Percentiles rank a stretch among this genome's conserved stretches.
Conservation (phyloP, 257 asterid genomes). For the Nicotiana obtusifolia region DNA sequence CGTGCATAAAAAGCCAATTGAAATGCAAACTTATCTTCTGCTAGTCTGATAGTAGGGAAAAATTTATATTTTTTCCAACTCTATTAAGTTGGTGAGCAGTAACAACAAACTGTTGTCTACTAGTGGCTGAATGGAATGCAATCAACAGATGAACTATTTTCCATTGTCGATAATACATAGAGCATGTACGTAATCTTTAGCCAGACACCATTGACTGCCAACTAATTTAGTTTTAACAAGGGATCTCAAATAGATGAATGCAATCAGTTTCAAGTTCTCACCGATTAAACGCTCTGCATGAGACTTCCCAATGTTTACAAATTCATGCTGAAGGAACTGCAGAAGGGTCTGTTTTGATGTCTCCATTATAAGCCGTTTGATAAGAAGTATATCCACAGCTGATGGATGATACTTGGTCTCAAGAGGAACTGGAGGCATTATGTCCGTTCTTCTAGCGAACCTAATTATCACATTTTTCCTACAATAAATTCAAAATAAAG, state of each 20-base stretch:
- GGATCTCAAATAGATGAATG: not conserved
- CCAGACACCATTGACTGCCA: not conserved
- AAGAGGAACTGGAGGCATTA: slow-evolving; percentile 89
- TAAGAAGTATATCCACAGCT: slow-evolving; percentile 87
- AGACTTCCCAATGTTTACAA: slow-evolving; percentile 76
- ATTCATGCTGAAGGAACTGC: slow-evolving; percentile 90
- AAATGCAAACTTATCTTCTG: not conserved
- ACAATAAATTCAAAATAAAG: slow-evolving; percentile 14
- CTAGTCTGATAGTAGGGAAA: not conserved
- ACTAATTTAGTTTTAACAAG: not conserved
- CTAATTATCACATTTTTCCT: slow-evolving; percentile 65
- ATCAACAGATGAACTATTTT: not conserved
- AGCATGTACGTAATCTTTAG: not conserved
- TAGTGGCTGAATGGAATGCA: not conserved
- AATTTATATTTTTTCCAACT: not conserved
- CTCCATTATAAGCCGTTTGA: slow-evolving; percentile 79
- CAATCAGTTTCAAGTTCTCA: slow-evolving; percentile 21
- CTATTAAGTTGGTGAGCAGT: not conserved
- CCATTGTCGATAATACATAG: not conserved
- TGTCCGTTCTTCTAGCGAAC: slow-evolving; percentile 78
- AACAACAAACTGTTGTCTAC: not conserved
- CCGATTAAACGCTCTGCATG: slow-evolving; percentile 83
- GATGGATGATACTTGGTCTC: slow-evolving; percentile 96
- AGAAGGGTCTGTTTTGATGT: slow-evolving; percentile 63
- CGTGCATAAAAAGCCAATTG: not conserved